Percentiles rank a stretch among this genome's conserved stretches.
phyloP scores from a whole-genome alignment of 495 filamentous ascomycete species.

The Bombardia bombarda region DNA sequence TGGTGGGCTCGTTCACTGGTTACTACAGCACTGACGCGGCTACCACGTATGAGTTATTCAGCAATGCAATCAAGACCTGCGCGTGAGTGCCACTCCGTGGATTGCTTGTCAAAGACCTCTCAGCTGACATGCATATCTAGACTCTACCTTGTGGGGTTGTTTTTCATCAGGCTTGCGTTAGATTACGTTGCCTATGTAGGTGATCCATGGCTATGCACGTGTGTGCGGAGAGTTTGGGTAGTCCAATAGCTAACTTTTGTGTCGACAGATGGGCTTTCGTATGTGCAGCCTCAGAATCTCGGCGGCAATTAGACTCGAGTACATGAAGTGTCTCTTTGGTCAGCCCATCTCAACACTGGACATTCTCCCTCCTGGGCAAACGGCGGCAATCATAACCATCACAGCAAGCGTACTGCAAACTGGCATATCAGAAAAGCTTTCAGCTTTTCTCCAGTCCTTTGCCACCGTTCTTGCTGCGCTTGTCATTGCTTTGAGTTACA shows the following conservation, averaged over 20 bases:
- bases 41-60: slow-evolving; percentile 20
- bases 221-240: background rate
- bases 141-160: slow-evolving; percentile 54
- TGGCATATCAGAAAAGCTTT: slow-evolving; percentile 58
- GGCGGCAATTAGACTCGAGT: slow-evolving; percentile 42
- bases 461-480: slow-evolving; percentile 43
- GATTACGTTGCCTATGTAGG: slow-evolving; percentile 51
- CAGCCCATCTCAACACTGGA: slow-evolving; percentile 48
- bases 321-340: slow-evolving; percentile 43
- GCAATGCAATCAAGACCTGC: slow-evolving; percentile 20
- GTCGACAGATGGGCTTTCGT: slow-evolving; percentile 42
- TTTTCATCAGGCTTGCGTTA: slow-evolving; percentile 50
- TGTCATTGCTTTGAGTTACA: slow-evolving; percentile 47
- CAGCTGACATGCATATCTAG: slow-evolving; percentile 11
- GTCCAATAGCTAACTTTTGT: background rate
- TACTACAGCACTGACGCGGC: slow-evolving; percentile 15
- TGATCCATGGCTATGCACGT: background rate
- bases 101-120: background rate
- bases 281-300: slow-evolving; percentile 48
- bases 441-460: slow-evolving; percentile 43
- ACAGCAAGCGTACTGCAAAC: slow-evolving; percentile 57
- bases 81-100: slow-evolving; percentile 12
- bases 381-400: slow-evolving; percentile 54
- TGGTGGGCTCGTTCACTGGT: slow-evolving; percentile 29
- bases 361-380: slow-evolving; percentile 43